Conservation (phyloP, 345 rosid species). For the Citrus trifoliata region DNA sequence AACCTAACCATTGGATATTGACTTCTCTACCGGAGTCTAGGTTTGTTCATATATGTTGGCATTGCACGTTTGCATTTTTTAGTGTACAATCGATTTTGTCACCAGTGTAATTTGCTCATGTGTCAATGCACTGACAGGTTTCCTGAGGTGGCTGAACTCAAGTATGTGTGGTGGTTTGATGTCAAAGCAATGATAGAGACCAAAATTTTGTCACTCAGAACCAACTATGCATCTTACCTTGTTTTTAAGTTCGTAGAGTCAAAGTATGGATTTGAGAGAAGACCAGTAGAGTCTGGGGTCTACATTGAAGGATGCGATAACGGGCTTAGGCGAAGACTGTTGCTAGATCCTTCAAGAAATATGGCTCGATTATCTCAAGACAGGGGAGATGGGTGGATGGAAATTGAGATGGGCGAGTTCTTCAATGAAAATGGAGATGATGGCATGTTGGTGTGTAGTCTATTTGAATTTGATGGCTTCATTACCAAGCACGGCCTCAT, state of each 20-base stretch:
- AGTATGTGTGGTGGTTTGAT: conserved; percentile 9
- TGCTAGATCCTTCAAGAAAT: background rate
- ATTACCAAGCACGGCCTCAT: conserved; percentile 24
- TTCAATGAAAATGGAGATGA: conserved; percentile 23
- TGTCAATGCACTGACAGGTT: conserved; percentile 9
- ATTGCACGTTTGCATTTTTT: background rate
- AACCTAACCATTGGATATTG: conserved; percentile 27
- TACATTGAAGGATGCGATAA: too few species aligned
- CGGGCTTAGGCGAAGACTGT: too few species aligned
- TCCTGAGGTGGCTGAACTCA: conserved; percentile 25
- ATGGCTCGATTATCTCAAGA: background rate
- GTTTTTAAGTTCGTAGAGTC: too few species aligned
- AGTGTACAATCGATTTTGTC: background rate
- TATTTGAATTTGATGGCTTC: conserved; percentile 13
- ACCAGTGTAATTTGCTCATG: background rate
- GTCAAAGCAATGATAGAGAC: conserved; percentile 13
- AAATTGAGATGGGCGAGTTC: conserved; percentile 13
- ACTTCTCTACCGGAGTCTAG: conserved; percentile 15
- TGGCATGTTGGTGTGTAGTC: conserved; percentile 17
- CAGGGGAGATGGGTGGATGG: conserved; percentile 44
- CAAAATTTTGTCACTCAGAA: too few species aligned
- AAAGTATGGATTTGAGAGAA: too few species aligned
- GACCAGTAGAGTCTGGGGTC: too few species aligned
- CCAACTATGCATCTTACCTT: too few species aligned
- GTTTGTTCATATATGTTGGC: conserved; percentile 3